Conservation (phyloP, 2,329 filamentous ascomycete species). For the Penicillium sp. region DNA sequence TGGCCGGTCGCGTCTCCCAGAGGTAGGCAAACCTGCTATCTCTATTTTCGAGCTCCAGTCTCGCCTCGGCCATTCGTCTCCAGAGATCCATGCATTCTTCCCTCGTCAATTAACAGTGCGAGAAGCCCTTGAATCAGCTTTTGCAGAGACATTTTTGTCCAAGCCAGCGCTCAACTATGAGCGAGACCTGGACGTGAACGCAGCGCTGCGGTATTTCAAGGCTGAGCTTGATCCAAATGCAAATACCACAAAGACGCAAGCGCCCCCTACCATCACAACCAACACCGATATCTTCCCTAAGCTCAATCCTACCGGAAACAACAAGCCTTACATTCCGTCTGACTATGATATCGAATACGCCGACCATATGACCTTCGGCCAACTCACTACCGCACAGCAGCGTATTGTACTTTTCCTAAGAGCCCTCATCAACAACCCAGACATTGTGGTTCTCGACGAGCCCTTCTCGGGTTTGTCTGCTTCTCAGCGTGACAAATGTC, state of each 20-base stretch:
- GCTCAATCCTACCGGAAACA: neutral
- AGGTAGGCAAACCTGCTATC: slow-evolving; percentile 69
- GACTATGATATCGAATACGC: slow-evolving; percentile 61
- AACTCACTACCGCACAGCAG: slow-evolving; percentile 57
- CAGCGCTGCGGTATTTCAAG: slow-evolving; percentile 74
- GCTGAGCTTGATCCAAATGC: slow-evolving; percentile 67
- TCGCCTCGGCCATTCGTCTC: slow-evolving; percentile 87
- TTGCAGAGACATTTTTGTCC: slow-evolving; percentile 81
- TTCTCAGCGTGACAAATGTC: slow-evolving; percentile 78
- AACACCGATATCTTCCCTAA: slow-evolving; percentile 25
- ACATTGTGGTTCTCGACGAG: slow-evolving; percentile 83
- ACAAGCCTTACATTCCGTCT: slow-evolving; percentile 5
- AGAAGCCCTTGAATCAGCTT: slow-evolving; percentile 78
- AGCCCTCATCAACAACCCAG: slow-evolving; percentile 75
- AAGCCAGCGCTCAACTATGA: slow-evolving; percentile 63
- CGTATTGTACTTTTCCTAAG: slow-evolving; percentile 82
- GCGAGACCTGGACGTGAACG: slow-evolving; percentile 63
- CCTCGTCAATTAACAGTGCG: slow-evolving; percentile 73
- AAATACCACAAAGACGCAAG: neutral
- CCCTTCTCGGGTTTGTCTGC: slow-evolving; percentile 85
- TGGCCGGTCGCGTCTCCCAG: slow-evolving; percentile 75
- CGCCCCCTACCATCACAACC: slow-evolving; percentile 1
- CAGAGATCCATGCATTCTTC: slow-evolving; percentile 92
- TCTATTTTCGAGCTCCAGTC: slow-evolving; percentile 92
- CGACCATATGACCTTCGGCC: slow-evolving; percentile 73